Evolutionary conservation across 371 early-diverging fungal genomes (phyloP).

Genomic region (Mucor sp.): DNA sequence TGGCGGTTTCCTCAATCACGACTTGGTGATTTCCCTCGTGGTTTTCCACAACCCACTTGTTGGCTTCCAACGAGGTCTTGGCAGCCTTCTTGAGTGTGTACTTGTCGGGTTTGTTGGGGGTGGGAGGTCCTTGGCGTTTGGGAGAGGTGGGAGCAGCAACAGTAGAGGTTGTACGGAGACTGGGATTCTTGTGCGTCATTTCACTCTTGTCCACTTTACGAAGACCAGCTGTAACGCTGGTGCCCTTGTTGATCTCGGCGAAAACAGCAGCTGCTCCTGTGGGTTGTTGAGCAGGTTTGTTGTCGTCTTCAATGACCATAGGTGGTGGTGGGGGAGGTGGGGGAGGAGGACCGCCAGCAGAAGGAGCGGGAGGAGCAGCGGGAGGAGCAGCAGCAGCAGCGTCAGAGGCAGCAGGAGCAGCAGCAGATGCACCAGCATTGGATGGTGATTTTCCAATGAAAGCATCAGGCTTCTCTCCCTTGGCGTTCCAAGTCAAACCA

Average conservation of each 20-base stretch:
- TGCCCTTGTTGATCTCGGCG: conserved; percentile 87
- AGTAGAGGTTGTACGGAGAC: conserved; percentile 67
- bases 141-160: conserved; percentile 46
- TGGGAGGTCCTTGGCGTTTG: conserved; percentile 62
- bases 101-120: conserved; percentile 66
- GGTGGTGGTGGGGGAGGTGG: conserved; percentile 74
- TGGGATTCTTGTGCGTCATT: conserved; percentile 98
- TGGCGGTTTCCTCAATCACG: conserved; percentile 77
- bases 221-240: conserved; percentile 76
- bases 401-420: conserved; percentile 36
- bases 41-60: conserved; percentile 94
- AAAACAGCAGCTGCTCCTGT: conserved; percentile 74
- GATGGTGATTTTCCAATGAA: conserved; percentile 37
- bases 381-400: conserved; percentile 43
- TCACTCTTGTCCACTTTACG: conserved; percentile 93
- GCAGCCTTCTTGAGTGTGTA: conserved; percentile 78
- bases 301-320: conserved; percentile 32
- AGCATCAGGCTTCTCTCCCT: conserved; percentile 66
- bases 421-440: conserved; percentile 29
- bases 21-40: conserved; percentile 77
- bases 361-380: conserved; percentile 49
- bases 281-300: conserved; percentile 16
- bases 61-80: conserved; percentile 81
- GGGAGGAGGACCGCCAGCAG: conserved; percentile 63
- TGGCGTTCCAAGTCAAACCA: conserved; percentile 91